phyloP scores from a whole-genome alignment of 352 stramenopile genomes.

The Blastocystis sp. region DNA sequence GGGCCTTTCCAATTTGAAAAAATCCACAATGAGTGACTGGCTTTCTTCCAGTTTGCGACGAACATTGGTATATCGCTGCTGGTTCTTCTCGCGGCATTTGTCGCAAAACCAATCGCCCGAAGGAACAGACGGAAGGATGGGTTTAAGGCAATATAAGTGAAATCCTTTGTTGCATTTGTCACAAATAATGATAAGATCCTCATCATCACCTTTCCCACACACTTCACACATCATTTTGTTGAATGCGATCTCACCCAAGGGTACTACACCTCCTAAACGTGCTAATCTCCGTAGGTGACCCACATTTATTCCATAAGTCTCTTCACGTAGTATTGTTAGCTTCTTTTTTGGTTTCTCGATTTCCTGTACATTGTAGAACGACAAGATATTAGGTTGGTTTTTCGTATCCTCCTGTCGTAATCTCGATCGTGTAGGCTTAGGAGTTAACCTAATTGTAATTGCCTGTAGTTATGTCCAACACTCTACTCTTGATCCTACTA shows the following conservation, averaged over 20 bases:
- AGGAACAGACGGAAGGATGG: constrained; percentile 54
- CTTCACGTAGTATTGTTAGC: neutral
- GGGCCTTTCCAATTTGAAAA: constrained; percentile 43
- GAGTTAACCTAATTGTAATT: constrained; percentile 8
- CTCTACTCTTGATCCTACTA: neutral
- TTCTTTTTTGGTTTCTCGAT: neutral
- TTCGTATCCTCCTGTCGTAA: neutral
- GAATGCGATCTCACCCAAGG: constrained; percentile 42
- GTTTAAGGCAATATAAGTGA: constrained; percentile 58
- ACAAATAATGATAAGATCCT: constrained; percentile 53
- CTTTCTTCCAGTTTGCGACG: neutral
- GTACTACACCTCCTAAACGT: constrained; percentile 16
- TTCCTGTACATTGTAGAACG: neutral
- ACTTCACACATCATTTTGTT: constrained; percentile 39
- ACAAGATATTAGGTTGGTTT: neutral
- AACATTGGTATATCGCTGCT: constrained; percentile 29
- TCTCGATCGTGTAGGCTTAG: neutral
- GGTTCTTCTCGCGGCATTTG: constrained; percentile 26
- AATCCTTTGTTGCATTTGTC: constrained; percentile 62
- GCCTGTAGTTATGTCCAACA: neutral
- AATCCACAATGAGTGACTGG: constrained; percentile 54
- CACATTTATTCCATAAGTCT: constrained; percentile 19
- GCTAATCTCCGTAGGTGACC: constrained; percentile 45
- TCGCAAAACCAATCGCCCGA: constrained; percentile 41
- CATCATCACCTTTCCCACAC: constrained; percentile 32